Evolutionary conservation across 768 basidiomycete genomes (phyloP).

Genomic region (Termitomyces sp.): DNA sequence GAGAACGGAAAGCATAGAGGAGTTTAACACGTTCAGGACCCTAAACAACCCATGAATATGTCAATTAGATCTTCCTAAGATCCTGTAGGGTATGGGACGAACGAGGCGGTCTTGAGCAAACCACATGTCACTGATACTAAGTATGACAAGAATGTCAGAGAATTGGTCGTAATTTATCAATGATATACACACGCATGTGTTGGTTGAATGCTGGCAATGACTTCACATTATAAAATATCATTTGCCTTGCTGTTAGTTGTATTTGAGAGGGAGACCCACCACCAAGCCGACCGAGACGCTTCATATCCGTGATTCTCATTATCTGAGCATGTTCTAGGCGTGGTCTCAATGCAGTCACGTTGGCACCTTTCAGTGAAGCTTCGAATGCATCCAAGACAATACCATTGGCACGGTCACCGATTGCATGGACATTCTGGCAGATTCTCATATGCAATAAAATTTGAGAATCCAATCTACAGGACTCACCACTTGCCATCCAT

Average conservation of each 20-base stretch:
- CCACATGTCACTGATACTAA: slow-evolving; percentile 87
- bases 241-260: neutral
- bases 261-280: slow-evolving; percentile 39
- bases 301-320: slow-evolving; percentile 71
- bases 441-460: neutral
- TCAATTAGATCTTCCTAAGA: neutral
- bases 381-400: slow-evolving; percentile 85
- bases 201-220: slow-evolving; percentile 89
- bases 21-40: slow-evolving; percentile 82
- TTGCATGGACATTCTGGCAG: slow-evolving; percentile 78
- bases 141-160: slow-evolving; percentile 8
- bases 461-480: neutral
- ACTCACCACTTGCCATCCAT: slow-evolving; percentile 90
- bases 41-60: slow-evolving; percentile 28
- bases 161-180: neutral
- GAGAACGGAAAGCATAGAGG: slow-evolving; percentile 83
- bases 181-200: slow-evolving; percentile 69
- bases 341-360: slow-evolving; percentile 66
- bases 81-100: slow-evolving; percentile 18
- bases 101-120: slow-evolving; percentile 83
- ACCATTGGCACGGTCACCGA: slow-evolving; percentile 85
- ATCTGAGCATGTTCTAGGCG: slow-evolving; percentile 93
- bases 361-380: slow-evolving; percentile 51
- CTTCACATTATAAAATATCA: slow-evolving; percentile 32
- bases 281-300: slow-evolving; percentile 73